A percentile compares a stretch with the other conserved stretches of the same genome.
phyloP scores from a whole-genome alignment of 345 rosid species.

The Brassica incana region DNA sequence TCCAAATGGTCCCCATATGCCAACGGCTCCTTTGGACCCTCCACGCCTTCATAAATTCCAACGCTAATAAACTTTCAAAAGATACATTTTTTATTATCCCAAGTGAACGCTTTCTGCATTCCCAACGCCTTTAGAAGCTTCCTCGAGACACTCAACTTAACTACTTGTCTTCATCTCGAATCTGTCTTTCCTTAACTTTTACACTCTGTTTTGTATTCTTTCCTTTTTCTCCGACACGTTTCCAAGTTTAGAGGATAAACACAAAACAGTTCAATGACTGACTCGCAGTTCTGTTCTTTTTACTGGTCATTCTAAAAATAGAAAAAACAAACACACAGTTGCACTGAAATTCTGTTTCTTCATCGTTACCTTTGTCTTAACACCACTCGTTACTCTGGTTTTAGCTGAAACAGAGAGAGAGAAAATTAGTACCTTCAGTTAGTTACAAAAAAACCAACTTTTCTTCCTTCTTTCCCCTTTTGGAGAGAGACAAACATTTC shows the following conservation, averaged over 20 bases:
- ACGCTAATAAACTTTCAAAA: neutral
- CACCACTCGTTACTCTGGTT: neutral
- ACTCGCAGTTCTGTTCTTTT: neutral
- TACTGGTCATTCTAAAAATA: neutral
- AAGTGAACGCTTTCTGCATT: neutral
- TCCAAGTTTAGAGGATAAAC: neutral
- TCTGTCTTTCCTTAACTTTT: neutral
- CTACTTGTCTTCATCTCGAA: neutral
- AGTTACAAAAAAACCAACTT: slow-evolving; percentile 1
- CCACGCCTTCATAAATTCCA: neutral
- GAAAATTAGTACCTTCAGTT: slow-evolving; percentile 21
- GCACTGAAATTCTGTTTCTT: neutral
- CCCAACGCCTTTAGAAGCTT: neutral
- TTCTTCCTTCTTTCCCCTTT: neutral
- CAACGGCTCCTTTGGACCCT: neutral
- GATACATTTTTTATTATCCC: neutral
- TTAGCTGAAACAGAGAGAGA: neutral
- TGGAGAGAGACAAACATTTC: neutral
- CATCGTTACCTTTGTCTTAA: neutral
- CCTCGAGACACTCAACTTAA: neutral
- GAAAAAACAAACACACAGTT: neutral
- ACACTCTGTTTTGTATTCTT: neutral
- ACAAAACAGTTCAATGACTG: neutral
- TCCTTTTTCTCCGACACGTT: neutral
- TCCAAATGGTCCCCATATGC: neutral